Conservation (phyloP, 257 asterid species). For the Salvia splendens region DNA sequence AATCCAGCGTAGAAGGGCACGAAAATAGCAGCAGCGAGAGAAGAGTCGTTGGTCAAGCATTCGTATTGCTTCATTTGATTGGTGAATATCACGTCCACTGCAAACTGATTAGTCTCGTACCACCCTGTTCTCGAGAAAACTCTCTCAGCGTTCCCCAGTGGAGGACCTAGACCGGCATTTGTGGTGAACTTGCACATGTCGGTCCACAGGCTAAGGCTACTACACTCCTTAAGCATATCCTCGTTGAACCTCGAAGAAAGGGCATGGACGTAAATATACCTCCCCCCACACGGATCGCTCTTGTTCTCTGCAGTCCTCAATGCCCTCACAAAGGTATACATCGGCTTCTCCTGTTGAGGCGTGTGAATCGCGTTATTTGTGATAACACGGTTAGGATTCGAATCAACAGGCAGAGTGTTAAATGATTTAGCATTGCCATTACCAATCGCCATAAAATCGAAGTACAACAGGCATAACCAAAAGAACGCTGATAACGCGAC, state of each 20-base stretch:
- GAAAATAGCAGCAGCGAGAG: conserved; percentile 59
- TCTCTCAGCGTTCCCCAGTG: conserved; percentile 47
- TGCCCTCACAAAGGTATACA: conserved; percentile 70
- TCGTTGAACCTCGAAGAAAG: conserved; percentile 56
- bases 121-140: conserved; percentile 61
- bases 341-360: conserved; percentile 27
- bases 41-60: conserved; percentile 60
- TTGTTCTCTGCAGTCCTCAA: conserved; percentile 63
- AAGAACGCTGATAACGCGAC: conserved; percentile 54
- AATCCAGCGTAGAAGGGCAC: conserved; percentile 82
- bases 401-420: conserved; percentile 17
- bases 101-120: conserved; percentile 61
- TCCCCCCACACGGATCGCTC: conserved; percentile 82
- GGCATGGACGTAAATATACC: conserved; percentile 52
- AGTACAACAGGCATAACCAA: conserved; percentile 62
- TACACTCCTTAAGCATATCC: conserved; percentile 57
- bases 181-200: conserved; percentile 61
- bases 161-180: conserved; percentile 60
- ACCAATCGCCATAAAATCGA: conserved; percentile 54
- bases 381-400: conserved; percentile 29
- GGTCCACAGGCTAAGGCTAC: conserved; percentile 54
- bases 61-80: conserved; percentile 59
- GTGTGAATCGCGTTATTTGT: neutral
- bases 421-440: conserved; percentile 27
- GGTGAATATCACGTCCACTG: conserved; percentile 52